These are phyloP conservation scores for Scytalidium sp. DNA, from an alignment of 2,329 filamentous ascomycete species.

Conservation along the genomic window DNA sequence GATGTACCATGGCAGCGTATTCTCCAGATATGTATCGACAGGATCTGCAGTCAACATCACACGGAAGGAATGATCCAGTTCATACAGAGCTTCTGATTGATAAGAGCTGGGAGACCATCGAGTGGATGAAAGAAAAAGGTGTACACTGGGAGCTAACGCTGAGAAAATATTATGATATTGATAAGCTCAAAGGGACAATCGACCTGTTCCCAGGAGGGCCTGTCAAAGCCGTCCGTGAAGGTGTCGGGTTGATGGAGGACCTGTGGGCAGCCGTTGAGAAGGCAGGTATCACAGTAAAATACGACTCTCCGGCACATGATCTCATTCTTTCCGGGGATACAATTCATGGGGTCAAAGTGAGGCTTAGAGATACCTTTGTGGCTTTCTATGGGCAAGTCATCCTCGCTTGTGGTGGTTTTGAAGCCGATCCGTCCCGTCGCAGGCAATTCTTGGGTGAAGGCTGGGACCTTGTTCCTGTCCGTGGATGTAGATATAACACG, in stretches of 20 bases:
- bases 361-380: constrained; percentile 52
- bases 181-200: background rate
- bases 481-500: constrained; percentile 61
- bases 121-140: background rate
- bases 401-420: constrained; percentile 61
- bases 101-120: background rate
- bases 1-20: background rate
- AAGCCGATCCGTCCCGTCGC: constrained; percentile 54
- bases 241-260: background rate
- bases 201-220: background rate
- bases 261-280: background rate
- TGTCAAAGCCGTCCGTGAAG: background rate
- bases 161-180: constrained; percentile 32
- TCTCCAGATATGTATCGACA: background rate
- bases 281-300: background rate
- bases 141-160: constrained; percentile 57
- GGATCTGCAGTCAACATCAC: background rate
- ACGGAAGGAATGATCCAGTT: background rate
- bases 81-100: background rate
- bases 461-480: constrained; percentile 59
- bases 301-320: constrained; percentile 30
- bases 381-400: constrained; percentile 40
- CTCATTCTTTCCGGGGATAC: constrained; percentile 43
- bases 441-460: constrained; percentile 49
- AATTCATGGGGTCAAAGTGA: constrained; percentile 47